A percentile compares a stretch with the other conserved stretches of the same genome.
Conservation (phyloP, 495 filamentous ascomycete species). For the Hapsidospora chrysogenum region DNA sequence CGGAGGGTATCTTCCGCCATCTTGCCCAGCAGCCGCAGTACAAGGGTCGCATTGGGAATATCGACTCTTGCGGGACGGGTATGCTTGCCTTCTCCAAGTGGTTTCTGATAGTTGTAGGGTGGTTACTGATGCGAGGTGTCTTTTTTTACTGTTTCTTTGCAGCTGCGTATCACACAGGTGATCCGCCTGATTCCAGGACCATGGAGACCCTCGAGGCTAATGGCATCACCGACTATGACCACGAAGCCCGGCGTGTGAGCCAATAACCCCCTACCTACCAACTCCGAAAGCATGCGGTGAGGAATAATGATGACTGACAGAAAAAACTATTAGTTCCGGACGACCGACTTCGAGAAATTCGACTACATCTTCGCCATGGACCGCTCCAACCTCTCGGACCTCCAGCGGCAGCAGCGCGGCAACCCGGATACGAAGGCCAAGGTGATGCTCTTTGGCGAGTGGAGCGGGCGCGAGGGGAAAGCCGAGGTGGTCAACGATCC, state of each 20-base stretch:
- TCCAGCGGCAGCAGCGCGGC: slow-evolving; percentile 40
- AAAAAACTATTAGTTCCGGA: slow-evolving; percentile 16
- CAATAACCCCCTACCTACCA: no score
- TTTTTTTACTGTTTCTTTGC: background rate
- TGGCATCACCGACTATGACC: slow-evolving; percentile 58
- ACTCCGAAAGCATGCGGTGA: no score
- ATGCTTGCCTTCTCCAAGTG: background rate
- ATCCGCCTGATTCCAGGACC: slow-evolving; percentile 65
- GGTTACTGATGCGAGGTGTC: background rate
- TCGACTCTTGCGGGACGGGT: slow-evolving; percentile 82
- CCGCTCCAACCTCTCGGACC: slow-evolving; percentile 56
- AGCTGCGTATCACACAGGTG: slow-evolving; percentile 61
- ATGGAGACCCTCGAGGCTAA: slow-evolving; percentile 62
- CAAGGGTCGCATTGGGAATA: slow-evolving; percentile 40
- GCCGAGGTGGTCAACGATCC: slow-evolving; percentile 72
- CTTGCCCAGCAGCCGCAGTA: slow-evolving; percentile 39
- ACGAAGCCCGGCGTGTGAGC: slow-evolving; percentile 58
- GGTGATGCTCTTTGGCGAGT: slow-evolving; percentile 77
- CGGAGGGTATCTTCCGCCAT: slow-evolving; percentile 76
- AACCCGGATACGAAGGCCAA: slow-evolving; percentile 35
- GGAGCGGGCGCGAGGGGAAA: slow-evolving; percentile 40
- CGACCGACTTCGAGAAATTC: slow-evolving; percentile 56
- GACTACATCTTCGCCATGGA: slow-evolving; percentile 97
- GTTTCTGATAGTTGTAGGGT: background rate
- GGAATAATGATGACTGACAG: no score